Evolutionary conservation across 2,329 filamentous ascomycete genomes (phyloP), one percentile per base, ranked within the genome.

Genomic region (Claviceps paspali): DNA sequence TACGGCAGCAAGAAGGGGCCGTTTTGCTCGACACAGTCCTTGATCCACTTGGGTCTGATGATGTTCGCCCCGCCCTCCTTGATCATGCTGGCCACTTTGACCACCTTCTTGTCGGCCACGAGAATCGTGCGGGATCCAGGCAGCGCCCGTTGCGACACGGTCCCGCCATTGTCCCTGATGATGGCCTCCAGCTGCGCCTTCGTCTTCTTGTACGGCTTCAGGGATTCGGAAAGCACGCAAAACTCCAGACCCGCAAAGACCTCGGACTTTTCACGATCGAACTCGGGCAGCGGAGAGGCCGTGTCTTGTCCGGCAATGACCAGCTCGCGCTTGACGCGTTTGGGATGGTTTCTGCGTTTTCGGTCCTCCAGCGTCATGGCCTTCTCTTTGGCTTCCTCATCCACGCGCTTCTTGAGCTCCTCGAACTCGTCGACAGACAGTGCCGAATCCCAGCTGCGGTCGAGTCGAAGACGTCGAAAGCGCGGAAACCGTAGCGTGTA

Each of bases 401-500:
- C 79, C 1, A 76, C 77, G 15, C 71, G 70, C 5, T 64, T 63
- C 45, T 82, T 80, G 12, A 95, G 60, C 6, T 79, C 70, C 14
- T 78, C 59, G 48, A 95, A 94, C 32, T 86, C 82, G 32, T 83
- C 73, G 1, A 84, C 63, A 1, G 82, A 82, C 2, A 96, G 64
- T 0, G 84, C 83, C 24, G 75, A 74, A 33, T 82, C 68, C 88
- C 91, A 98, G 39, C 70, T 65, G 46, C 87, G 85, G 56, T 96
- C 91, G n/a, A 72, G 67, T 4, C 86, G 74, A 5, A 96, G 60
- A 26, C 68, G 71, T 44, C 85, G 85, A 58, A 96, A 94, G 1
- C 91, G 77, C 2, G 91, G 91, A 49, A 98, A 98, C 1, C 91
- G 78, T 28, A 98, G 62, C 0, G 91, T 96, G 42, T 80, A 64